phyloP scores from a whole-genome alignment of 2,329 filamentous ascomycete genomes.

The Huntiella savannae region DNA sequence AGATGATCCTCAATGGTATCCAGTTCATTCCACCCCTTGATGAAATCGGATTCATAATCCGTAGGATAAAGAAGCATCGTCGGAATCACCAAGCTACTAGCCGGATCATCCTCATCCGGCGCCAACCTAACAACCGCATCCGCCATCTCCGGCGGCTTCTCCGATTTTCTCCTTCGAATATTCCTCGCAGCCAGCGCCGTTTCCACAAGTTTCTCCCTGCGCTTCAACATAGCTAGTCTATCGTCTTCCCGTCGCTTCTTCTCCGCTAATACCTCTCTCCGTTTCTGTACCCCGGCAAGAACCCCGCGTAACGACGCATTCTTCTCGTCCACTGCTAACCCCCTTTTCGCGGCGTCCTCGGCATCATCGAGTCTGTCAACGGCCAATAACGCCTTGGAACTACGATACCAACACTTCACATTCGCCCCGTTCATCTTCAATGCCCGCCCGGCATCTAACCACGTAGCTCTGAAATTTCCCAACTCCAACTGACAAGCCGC shows the following conservation, averaged over 20 bases:
- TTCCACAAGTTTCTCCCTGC: conserved; percentile 40
- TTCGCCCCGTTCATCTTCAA: conserved; percentile 63
- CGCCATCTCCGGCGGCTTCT: conserved; percentile 66
- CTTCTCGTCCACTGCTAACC: conserved; percentile 48
- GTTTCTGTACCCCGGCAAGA: conserved; percentile 41
- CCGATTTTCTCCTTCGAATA: conserved; percentile 48
- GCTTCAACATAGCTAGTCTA: conserved; percentile 32
- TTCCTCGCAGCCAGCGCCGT: conserved; percentile 49
- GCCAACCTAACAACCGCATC: conserved; percentile 55
- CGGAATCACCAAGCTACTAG: conserved; percentile 59
- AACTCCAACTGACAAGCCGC: conserved; percentile 79
- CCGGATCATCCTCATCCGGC: conserved; percentile 42
- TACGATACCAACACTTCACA: conserved; percentile 82
- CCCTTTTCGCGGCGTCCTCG: conserved; percentile 55
- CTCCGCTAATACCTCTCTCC: conserved; percentile 34
- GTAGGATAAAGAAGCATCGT: conserved; percentile 71
- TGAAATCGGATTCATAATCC: conserved; percentile 67
- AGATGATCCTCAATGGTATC: conserved; percentile 62
- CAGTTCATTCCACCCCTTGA: conserved; percentile 69
- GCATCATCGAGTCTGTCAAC: conserved; percentile 67
- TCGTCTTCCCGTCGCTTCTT: conserved; percentile 36
- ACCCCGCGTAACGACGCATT: conserved; percentile 50
- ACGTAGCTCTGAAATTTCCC: conserved; percentile 73
- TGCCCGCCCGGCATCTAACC: conserved; percentile 62
- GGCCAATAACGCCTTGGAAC: conserved; percentile 55